phyloP scores from a whole-genome alignment of 2,329 filamentous ascomycete genomes.

The Curvularia verruculosa region DNA sequence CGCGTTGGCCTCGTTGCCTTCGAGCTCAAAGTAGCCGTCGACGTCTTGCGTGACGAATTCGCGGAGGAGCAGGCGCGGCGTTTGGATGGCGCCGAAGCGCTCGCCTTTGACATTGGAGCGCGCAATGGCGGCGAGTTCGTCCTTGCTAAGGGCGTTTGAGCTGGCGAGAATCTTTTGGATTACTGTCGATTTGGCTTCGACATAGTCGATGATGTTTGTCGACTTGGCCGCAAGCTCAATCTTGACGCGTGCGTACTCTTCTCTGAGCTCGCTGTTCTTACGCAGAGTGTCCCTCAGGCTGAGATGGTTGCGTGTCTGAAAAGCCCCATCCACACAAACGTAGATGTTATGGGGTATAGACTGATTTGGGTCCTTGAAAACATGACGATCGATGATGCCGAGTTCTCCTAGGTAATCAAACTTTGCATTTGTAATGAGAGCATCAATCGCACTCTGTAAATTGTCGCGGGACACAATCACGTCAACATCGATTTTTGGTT shows the following conservation, averaged over 20 bases:
- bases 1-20: conserved; percentile 33
- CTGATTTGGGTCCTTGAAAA: conserved; percentile 42
- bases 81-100: conserved; percentile 26
- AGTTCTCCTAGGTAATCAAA: conserved; percentile 48
- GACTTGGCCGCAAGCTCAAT: conserved; percentile 26
- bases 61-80: conserved; percentile 32
- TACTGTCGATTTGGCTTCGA: conserved; percentile 27
- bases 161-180: conserved; percentile 29
- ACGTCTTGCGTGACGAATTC: conserved; percentile 37
- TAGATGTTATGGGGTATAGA: conserved; percentile 44
- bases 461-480: conserved; percentile 38
- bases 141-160: conserved; percentile 20
- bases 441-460: conserved; percentile 34
- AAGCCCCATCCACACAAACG: conserved; percentile 44
- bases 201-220: conserved; percentile 30
- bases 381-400: conserved; percentile 45
- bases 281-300: conserved; percentile 47
- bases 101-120: conserved; percentile 25
- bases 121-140: conserved; percentile 29
- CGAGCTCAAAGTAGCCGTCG: conserved; percentile 30
- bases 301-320: conserved; percentile 48
- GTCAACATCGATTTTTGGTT: conserved; percentile 49
- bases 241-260: conserved; percentile 37
- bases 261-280: conserved; percentile 36
- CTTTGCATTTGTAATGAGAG: conserved; percentile 38